Percentiles rank a stretch among this genome's conserved stretches.
Evolutionary conservation across 2,329 filamentous ascomycete genomes (phyloP).

Genomic region (Ceratocystis lukuohia): DNA sequence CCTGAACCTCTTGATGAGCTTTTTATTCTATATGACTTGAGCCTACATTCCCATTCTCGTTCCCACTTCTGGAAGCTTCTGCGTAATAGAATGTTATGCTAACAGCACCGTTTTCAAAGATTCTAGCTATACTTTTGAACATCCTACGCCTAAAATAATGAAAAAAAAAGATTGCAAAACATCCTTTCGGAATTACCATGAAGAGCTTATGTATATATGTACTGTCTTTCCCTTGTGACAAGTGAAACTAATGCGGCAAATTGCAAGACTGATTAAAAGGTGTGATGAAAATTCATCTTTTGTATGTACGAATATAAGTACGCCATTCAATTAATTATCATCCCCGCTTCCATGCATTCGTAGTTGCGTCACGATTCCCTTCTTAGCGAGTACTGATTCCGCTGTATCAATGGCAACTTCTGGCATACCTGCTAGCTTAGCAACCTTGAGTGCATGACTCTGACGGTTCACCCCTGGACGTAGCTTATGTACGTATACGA

Average conservation of each 20-base stretch:
- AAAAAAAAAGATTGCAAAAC: slow-evolving; percentile 23
- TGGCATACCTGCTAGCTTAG: slow-evolving; percentile 69
- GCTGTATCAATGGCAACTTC: slow-evolving; percentile 58
- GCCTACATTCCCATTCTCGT: neutral
- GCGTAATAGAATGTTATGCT: slow-evolving; percentile 9
- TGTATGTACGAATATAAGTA: neutral
- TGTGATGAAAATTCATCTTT: neutral
- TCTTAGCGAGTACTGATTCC: slow-evolving; percentile 35
- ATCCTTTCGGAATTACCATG: slow-evolving; percentile 15
- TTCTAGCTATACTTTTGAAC: slow-evolving; percentile 6
- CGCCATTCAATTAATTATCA: neutral
- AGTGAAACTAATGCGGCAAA: neutral
- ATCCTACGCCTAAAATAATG: slow-evolving; percentile 18
- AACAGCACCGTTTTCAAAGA: slow-evolving; percentile 14
- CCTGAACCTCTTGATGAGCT: slow-evolving; percentile 48
- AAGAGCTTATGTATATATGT: neutral
- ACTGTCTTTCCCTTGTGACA: neutral
- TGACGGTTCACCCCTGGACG: slow-evolving; percentile 68
- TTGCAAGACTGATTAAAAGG: no score
- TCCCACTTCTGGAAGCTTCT: slow-evolving; percentile 6
- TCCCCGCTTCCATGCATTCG: neutral
- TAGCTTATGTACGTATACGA: slow-evolving; percentile 76
- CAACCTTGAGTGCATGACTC: slow-evolving; percentile 93
- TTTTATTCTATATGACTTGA: slow-evolving; percentile 44
- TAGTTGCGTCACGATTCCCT: neutral